Base-by-base conservation (phyloP, 2,329 filamentous ascomycete species). In the Akanthomyces lecanii region DNA sequence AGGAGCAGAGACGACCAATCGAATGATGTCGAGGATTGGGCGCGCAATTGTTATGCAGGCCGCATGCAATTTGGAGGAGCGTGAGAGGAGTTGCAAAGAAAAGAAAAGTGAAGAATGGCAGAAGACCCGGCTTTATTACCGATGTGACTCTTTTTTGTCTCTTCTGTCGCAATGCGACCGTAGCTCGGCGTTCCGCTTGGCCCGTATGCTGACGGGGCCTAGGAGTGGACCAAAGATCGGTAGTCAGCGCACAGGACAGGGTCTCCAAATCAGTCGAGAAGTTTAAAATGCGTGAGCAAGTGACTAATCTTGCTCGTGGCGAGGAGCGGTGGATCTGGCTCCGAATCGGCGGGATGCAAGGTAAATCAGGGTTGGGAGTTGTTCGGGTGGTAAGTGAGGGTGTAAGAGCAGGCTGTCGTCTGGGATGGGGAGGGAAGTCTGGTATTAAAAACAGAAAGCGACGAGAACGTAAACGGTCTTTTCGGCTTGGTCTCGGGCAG, bases 241-340 rank as follows among this genome's bases (percentile, higher is more conserved):
- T 56, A 62, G 52, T 56, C 33, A 48, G 52, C 52, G 52, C 58
- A 62, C 60, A 55, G 44, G 50, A 54, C 51, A 23, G 25, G 40
- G 60, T 62, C 45, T 23, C 50, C 50, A 54, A 51, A 23, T 53
- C 23, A 45, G 52, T 50, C 23, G 60, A 56, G 52, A 62, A 62
- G 60, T 48, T 42, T 50, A 62, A 56, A 51, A 48, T 62, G 52
- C 52, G 60, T 55, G 52, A 56, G 52, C 51, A 56, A 57, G 60
- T 62, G 60, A 62, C 60, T 62, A 62, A 62, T 62, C 52, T 54
- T 50, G 52, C 52, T 56, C 60, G 52, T 38, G 28, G 51, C 30
- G 44, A 60, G 40, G 38, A 53, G 40, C 14, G 52, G 52, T 62
- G 51, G 60, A 62, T 56, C 60, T 62, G 42, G 59, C 60, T 62